Base-by-base conservation (phyloP, 1,284 basidiomycete species). In the Rhodotorula sp. region DNA sequence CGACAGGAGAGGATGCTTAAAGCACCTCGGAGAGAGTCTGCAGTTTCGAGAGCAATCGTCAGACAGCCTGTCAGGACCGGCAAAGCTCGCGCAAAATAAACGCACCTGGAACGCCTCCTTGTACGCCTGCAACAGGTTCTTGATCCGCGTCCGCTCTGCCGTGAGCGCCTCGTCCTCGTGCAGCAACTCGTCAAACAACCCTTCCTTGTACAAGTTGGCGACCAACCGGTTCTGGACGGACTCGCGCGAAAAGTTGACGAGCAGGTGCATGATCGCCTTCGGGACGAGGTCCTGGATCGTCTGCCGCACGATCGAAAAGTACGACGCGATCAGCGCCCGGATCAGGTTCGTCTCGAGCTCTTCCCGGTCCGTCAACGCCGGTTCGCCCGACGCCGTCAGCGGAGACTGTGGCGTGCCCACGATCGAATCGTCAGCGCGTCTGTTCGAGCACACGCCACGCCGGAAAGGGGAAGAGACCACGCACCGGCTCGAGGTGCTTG, bases 311-410 rank as follows among this genome's bases (percentile, higher is more conserved):
- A 99, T 99, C 75, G 87, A 86, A 84, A 99, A 99, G 85, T 99
- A 99, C 21, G 92, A 93, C 43, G 89, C 87, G 80, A 99, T 99
- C 76, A 99, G 87, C 4, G 91, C 91, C 65, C 95, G 89, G 80
- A 99, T 99, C 74, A 99, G 86, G 57, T 88, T 89, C 52, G 93
- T 97, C 83, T 99, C 96, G 90, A 97, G 92, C 81, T 97, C 93
- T 92, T 88, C 71, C 87, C 85, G 3, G 89, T 89, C 69, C 92
- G 78, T 82, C 68, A 79, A 86, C n/a, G 63, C 65, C n/a, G 47
- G 29, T 18, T 64, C 62, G 65, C 63, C 59, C 23, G 84, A 69
- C 79, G 77, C 78, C 83, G 81, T 80, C 8, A 86, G 83, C 8
- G 90, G 84, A 54, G 86, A 84, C 87, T 90, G 73, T 26, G 21